Percentiles rank a stretch among this genome's conserved stretches.
Evolutionary conservation across 345 rosid genomes (phyloP).

Genomic region (Hirschfeldia incana): DNA sequence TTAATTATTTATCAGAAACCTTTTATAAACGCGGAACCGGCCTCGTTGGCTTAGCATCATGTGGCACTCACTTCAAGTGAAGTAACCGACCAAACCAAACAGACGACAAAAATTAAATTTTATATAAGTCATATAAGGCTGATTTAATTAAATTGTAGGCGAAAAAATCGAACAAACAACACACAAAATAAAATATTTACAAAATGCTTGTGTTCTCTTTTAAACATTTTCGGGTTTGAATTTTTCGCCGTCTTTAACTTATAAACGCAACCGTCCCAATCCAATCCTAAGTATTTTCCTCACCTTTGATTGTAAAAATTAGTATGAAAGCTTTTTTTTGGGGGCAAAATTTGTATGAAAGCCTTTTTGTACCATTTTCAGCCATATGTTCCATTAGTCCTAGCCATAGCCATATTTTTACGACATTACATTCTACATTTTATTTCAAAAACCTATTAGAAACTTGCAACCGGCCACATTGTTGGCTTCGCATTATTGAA

Average conservation of each 20-base stretch:
- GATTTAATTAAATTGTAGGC: neutral
- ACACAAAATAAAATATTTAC: slow-evolving; percentile 1
- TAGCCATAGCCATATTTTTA: neutral
- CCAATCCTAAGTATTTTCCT: neutral
- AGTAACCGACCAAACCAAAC: slow-evolving; percentile 18
- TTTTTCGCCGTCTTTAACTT: slow-evolving; percentile 1
- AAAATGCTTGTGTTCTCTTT: slow-evolving; percentile 18
- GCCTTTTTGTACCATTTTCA: neutral
- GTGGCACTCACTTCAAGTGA: neutral
- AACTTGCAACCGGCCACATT: neutral
- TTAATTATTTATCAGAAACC: neutral
- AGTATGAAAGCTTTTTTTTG: neutral
- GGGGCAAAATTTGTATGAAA: neutral
- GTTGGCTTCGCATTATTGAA: neutral
- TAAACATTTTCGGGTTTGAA: slow-evolving; percentile 12
- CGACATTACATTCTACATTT: neutral
- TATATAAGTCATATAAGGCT: no score
- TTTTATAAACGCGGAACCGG: neutral
- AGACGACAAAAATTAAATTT: neutral
- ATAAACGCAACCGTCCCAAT: slow-evolving; percentile 25
- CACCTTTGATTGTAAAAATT: neutral
- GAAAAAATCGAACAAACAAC: neutral
- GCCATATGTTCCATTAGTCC: neutral
- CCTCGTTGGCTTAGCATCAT: neutral
- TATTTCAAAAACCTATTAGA: neutral